Conservation (phyloP, 2,329 filamentous ascomycete genomes). For the Clarireedia monteithiana region DNA sequence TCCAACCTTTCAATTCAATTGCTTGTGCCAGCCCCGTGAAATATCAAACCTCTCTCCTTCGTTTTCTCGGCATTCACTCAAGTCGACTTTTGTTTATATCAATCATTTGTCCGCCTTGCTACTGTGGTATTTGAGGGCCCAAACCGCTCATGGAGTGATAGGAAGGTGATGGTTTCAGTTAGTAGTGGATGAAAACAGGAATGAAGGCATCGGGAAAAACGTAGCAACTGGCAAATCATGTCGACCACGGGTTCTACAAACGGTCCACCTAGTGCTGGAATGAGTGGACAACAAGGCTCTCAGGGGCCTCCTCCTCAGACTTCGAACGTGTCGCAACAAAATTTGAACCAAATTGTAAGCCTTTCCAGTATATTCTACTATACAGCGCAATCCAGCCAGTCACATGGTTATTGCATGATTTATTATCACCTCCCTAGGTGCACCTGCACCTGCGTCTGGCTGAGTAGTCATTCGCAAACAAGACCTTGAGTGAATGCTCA, state of each 20-base stretch:
- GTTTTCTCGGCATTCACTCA: too few species aligned
- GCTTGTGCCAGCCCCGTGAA: neutral
- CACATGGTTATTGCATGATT: neutral
- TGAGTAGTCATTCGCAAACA: too few species aligned
- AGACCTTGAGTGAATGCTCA: too few species aligned
- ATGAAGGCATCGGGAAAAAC: neutral
- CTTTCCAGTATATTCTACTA: neutral
- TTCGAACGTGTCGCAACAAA: slow-evolving; percentile 67
- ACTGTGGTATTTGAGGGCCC: too few species aligned
- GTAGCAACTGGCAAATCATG: slow-evolving; percentile 17
- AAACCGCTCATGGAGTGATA: too few species aligned
- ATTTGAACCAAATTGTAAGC: slow-evolving; percentile 91
- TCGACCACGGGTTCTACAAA: slow-evolving; percentile 37
- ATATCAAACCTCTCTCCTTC: neutral
- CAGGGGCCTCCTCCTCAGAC: slow-evolving; percentile 38
- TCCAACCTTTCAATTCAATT: neutral
- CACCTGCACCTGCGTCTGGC: too few species aligned
- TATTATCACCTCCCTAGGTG: neutral
- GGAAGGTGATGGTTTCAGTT: too few species aligned
- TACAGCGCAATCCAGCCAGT: neutral
- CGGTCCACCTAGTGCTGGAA: slow-evolving; percentile 35
- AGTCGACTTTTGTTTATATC: too few species aligned
- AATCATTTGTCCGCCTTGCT: too few species aligned
- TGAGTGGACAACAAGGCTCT: slow-evolving; percentile 38
- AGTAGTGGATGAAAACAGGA: neutral